These are phyloP conservation scores for Lipomyces japonicus DNA, from an alignment of 805 yeast genomes.

Conservation along the genomic window DNA sequence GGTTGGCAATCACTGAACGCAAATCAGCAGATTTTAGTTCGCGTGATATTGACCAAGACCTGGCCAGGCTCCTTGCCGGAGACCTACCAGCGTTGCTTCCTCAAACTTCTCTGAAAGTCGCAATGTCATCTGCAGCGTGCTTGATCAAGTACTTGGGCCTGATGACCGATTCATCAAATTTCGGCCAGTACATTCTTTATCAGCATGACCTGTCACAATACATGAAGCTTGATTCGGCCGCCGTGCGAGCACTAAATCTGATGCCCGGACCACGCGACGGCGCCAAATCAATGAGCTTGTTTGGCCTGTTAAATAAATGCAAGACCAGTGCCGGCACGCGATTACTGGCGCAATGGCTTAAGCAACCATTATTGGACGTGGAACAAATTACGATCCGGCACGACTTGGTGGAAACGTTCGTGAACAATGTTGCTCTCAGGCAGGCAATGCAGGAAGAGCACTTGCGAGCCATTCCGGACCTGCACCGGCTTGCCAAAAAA, in stretches of 20 bases:
- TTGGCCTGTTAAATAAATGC: conserved; percentile 82
- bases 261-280: conserved; percentile 59
- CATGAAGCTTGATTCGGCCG: conserved; percentile 89
- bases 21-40: conserved; percentile 55
- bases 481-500: conserved; percentile 69
- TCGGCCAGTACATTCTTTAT: conserved; percentile 53
- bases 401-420: conserved; percentile 63
- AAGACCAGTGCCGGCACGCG: conserved; percentile 87
- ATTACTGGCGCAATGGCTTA: conserved; percentile 86
- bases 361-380: conserved; percentile 80
- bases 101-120: conserved; percentile 44
- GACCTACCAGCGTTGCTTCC: conserved; percentile 37
- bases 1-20: conserved; percentile 61
- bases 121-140: conserved; percentile 65
- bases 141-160: conserved; percentile 65
- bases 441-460: conserved; percentile 63
- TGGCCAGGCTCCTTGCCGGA: conserved; percentile 59
- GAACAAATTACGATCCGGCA: conserved; percentile 64
- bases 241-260: conserved; percentile 79
- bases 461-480: conserved; percentile 74
- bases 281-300: conserved; percentile 57
- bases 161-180: conserved; percentile 52
- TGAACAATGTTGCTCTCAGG: conserved; percentile 66
- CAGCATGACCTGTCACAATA: conserved; percentile 71
- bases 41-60: conserved; percentile 73